Base-by-base conservation (phyloP, 176 grass and related monocot genomes). In the Guadua angustifolia region DNA sequence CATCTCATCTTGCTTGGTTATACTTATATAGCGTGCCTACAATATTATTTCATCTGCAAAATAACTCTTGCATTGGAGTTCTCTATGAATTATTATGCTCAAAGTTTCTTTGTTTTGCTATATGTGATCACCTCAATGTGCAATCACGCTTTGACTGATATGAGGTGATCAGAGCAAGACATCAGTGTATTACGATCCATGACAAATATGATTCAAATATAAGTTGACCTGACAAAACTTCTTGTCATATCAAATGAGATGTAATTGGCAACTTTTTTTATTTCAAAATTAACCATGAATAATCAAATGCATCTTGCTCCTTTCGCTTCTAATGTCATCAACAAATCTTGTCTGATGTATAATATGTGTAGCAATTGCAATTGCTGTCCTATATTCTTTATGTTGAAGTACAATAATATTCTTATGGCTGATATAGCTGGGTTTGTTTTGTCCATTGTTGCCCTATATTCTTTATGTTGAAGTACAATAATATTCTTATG, bases 381-480 rank as follows among this genome's bases (percentile, higher is more conserved):
- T 73, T 79, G 59, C 21, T 69, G 12, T 47, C 14, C 24, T 55
- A 11, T 26, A 35, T 18, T 40, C 15, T 55, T 42, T 49, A 72
- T 22, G 13, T 74, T 79, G 38, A 39, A 84, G 15, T 74, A 22
- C 59, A 49, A 21, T 62, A 80, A 33, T 80, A 51, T 33, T 82
- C 73, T 85, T 79, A 66, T 7, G 61, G 64, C 63, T 73, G 55
- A 72, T 70, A 77, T 58, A 75, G 29, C 55, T 91, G 70, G 22
- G 49, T 16, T 81, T 83, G 16, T 84, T 87, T 60, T 69, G 46
- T 82, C 42, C 40, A 44, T 73, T 79, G 59, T 29, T 69, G 12
- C 39, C 14, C 24, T 55, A 11, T 26, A 35, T 18, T 40, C 15
- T 55, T 42, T 49, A 72, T 22, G 13, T 74, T 79, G 38, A 39